Percentiles rank a stretch among this genome's conserved stretches.
Conservation (phyloP, 306 rosid genomes). For the Casuarina cunninghamiana region DNA sequence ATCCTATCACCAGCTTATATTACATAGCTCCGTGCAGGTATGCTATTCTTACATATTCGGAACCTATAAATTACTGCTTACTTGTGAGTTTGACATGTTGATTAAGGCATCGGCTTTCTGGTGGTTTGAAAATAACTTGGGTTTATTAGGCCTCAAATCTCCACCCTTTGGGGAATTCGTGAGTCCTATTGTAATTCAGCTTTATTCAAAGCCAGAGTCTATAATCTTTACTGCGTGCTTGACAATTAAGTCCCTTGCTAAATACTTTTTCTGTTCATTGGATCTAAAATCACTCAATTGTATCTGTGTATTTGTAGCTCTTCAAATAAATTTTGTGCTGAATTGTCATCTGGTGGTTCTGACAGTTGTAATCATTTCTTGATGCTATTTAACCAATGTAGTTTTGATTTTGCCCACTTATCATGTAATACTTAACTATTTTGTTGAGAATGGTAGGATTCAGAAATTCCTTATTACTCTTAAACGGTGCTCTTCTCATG, state of each 20-base stretch:
- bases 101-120: neutral
- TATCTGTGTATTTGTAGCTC: neutral
- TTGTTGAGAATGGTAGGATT: neutral
- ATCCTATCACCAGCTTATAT: slow-evolving; percentile 91
- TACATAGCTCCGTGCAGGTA: slow-evolving; percentile 99
- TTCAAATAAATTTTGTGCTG: neutral
- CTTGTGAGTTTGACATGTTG: neutral
- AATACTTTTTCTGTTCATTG: neutral
- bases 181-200: neutral
- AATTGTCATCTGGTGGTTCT: neutral
- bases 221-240: neutral
- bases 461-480: neutral
- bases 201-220: neutral
- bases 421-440: neutral
- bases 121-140: neutral
- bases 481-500: neutral
- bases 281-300: neutral
- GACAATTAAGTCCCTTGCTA: neutral
- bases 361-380: neutral
- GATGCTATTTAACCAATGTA: neutral
- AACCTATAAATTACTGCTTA: neutral
- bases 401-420: neutral
- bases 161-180: neutral
- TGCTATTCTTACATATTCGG: slow-evolving; percentile 15
- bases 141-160: neutral